Evolutionary conservation across 2,329 filamentous ascomycete genomes (phyloP), one percentile per base, ranked within the genome.

Genomic region (Ceratocystiopsis brevicomis): DNA sequence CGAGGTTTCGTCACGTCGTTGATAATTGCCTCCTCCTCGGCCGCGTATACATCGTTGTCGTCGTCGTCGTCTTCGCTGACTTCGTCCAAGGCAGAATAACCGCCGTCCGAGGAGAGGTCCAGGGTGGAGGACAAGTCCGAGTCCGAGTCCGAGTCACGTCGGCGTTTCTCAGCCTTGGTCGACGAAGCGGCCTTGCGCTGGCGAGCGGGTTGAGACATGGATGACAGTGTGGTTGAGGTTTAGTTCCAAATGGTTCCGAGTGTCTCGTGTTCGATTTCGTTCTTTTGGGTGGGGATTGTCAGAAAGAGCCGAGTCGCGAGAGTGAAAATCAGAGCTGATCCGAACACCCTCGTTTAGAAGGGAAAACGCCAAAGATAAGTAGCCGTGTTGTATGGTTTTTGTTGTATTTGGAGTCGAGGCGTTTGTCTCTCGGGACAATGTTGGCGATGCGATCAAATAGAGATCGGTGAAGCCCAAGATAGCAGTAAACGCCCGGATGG

Each of bases 11-110:
- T 56, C 50, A 57, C 54, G 49, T 58, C 60, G 50, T 67, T 60
- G 45, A 82, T 65, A 48, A 87, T 83, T 52, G 78, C 73, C 58
- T 76, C 69, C 64, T 86, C 82, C 70, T 90, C 83, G 65, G 76
- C 70, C 67, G 77, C 73, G 54, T 81, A 72, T 44, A 88, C 74
- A 67, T 82, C 74, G 50, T 81, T 74, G 58, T 88, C 79, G 57
- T 88, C 82, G 49, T 87, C 72, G 43, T 72, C 82, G 12, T 75
- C 78, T 52, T 87, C 82, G 51, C 73, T 82, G 47, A 92, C 79
- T 41, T 85, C 74, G 55, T 88, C 81, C 47, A 92, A 78, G 35
- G 69, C 80, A 2, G 76, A 81, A 58, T 86, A 85, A 44, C 75
- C 78, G 43, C 70, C 74, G 41, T 85, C 81, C 47, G 78, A 74